Evolutionary conservation across 2,329 filamentous ascomycete species (phyloP), one percentile per base, ranked within the genome.

Genomic region (Hirsutella rhossiliensis): DNA sequence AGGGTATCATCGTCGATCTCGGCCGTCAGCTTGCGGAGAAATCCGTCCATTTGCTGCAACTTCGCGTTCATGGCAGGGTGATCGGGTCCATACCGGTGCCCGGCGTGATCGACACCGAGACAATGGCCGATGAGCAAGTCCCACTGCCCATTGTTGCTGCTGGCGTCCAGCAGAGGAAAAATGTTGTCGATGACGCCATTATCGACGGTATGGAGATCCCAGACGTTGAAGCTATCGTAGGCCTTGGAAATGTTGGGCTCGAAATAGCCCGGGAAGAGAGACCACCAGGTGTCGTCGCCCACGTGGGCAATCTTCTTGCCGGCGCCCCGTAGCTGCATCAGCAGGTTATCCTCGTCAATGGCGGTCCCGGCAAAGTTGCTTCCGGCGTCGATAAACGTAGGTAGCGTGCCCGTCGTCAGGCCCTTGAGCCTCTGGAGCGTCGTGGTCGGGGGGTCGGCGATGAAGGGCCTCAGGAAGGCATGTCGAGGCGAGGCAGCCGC

Each of bases 181-280:
- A 98, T 80, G 63, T 97, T 85, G 53, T 94, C 84, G 12, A 82
- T 84, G 20, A 98, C 92, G 1, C 92, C 92, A 56, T 96, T 90
- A 59, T 98, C 92, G 3, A 98, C 86, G 0, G 92, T 97, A 61
- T 97, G 88, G 54, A 98, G 65, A 61, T 98, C 92, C 87, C 88
- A 96, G 7, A 97, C 92, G 57, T 97, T 96, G 67, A 98, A 94
- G 48, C 90, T 97, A 61, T 97, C 90, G 62, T 95, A 98, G 0
- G 92, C 79, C 53, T 74, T 78, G 53, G 89, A 95, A 45, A 96
- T 78, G 45, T 90, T 84, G 9, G 80, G 68, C 60, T 95, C 82
- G 56, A 98, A 98, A 62, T 94, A 88, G n/a, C 75, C 86, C 0
- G 92, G 92, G 59, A 97, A 98, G 15, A 98, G 69, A 38, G 87